Percentiles rank a stretch among this genome's conserved stretches.
Evolutionary conservation across 2,329 filamentous ascomycete genomes (phyloP).

Genomic region (Pseudogymnoascus sp.): DNA sequence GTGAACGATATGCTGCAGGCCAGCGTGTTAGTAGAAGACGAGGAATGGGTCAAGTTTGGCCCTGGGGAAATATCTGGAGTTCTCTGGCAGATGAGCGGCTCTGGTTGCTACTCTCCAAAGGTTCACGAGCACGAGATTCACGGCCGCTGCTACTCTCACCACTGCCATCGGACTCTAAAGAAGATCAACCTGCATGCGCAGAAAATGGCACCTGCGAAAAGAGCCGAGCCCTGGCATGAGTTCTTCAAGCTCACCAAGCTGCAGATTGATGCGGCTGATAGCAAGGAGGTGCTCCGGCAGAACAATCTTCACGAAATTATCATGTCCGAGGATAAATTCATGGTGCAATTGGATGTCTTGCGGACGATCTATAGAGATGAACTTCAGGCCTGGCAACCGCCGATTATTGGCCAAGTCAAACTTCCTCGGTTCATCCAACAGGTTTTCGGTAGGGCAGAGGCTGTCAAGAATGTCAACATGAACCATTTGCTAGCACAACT

Average conservation of each 20-base stretch:
- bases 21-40: slow-evolving; percentile 74
- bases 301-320: slow-evolving; percentile 95
- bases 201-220: slow-evolving; percentile 60
- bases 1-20: slow-evolving; percentile 73
- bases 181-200: slow-evolving; percentile 84
- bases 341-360: slow-evolving; percentile 82
- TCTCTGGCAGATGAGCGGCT: slow-evolving; percentile 84
- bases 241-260: slow-evolving; percentile 82
- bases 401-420: slow-evolving; percentile 73
- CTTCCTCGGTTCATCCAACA: slow-evolving; percentile 72
- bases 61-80: slow-evolving; percentile 77
- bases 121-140: slow-evolving; percentile 60
- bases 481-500: slow-evolving; percentile 87
- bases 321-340: slow-evolving; percentile 84
- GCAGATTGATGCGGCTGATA: slow-evolving; percentile 61
- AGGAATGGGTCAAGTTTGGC: slow-evolving; percentile 97
- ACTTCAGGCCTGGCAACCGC: slow-evolving; percentile 64
- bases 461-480: slow-evolving; percentile 84
- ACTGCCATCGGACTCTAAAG: slow-evolving; percentile 89
- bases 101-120: slow-evolving; percentile 82
- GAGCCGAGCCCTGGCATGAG: slow-evolving; percentile 73
- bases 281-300: slow-evolving; percentile 87
- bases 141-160: slow-evolving; percentile 84
- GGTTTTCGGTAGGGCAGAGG: slow-evolving; percentile 87
- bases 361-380: slow-evolving; percentile 79